A percentile compares a stretch with the other conserved stretches of the same genome.
phyloP scores from a whole-genome alignment of 2,329 filamentous ascomycete species.

The Chrysoporthe deuterocubensis region DNA sequence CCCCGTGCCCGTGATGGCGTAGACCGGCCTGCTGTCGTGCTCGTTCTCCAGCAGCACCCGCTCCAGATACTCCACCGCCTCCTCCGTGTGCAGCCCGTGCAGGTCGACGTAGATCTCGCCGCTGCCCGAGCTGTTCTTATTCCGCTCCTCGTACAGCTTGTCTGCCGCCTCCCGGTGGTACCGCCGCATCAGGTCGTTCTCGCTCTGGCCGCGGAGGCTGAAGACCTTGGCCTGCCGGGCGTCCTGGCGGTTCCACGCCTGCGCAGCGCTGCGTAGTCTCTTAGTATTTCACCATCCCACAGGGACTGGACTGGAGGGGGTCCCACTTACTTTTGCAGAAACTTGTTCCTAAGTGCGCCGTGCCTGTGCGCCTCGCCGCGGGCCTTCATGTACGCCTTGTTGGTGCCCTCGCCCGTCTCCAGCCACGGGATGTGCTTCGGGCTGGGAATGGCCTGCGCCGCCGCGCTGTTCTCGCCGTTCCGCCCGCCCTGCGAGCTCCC shows the following conservation, averaged over 20 bases:
- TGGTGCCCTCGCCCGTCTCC: conserved; percentile 87
- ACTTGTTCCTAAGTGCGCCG: conserved; percentile 94
- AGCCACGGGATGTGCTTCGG: conserved; percentile 96
- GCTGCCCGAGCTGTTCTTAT: conserved; percentile 64
- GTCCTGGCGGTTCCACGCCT: conserved; percentile 98
- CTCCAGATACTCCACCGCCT: conserved; percentile 93
- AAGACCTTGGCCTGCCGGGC: conserved; percentile 94
- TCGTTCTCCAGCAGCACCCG: conserved; percentile 83
- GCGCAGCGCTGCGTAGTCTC: conserved; percentile 70
- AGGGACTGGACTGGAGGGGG: background rate
- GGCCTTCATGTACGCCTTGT: conserved; percentile 93
- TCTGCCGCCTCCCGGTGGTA: conserved; percentile 92
- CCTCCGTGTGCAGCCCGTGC: conserved; percentile 97
- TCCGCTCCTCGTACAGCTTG: conserved; percentile 91
- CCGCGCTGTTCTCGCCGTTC: conserved; percentile 76
- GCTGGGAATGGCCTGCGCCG: conserved; percentile 80
- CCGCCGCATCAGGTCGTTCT: conserved; percentile 97
- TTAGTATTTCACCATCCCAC: background rate
- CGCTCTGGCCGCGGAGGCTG: conserved; percentile 90
- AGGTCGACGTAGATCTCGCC: conserved; percentile 92
- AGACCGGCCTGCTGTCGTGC: conserved; percentile 75
- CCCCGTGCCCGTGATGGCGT: conserved; percentile 94
- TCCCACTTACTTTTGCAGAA: conserved; percentile 78
- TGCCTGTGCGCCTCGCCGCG: conserved; percentile 97
- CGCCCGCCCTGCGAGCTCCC: conserved; percentile 68